Evolutionary conservation across 208 protist genomes (phyloP), one percentile per base, ranked within the genome.

Genomic region (Leishmania arabica): DNA sequence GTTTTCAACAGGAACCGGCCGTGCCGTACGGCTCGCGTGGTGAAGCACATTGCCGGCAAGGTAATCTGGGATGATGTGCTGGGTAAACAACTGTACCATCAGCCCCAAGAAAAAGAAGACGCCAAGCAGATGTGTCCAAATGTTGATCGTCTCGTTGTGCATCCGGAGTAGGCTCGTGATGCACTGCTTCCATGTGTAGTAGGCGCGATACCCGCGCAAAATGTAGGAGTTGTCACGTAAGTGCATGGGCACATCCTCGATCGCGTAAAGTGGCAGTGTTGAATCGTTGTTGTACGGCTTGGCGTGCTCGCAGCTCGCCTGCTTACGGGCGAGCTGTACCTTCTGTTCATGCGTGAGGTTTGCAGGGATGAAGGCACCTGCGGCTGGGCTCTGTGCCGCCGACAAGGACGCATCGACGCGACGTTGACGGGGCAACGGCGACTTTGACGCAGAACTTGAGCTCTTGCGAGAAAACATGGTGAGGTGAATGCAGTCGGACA

Each of bases 91-190:
- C 1, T 85, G 68, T 3, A 88, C 66, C 1, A 88, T 85, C 17
- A 97, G 69, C 21, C 73, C 73, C 31, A 94, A 17, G 81, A 95
- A 97, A 21, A 94, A 31, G 49, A 95, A 13, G 31, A 92, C 93
- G 42, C 92, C 92, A 42, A 90, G 21, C n/a, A 92, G 82, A 84
- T 98, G 95, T 0, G 90, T 92, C 92, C 92, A 97, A 31, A 98
- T 84, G 77, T 98, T 98, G 64, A 96, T 76, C 31, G 93, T 93
- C 77, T 98, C 95, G 84, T 98, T 98, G 86, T 98, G 95, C 84
- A 93, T 81, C 27, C 84, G 77, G 69, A 95, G 86, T 2, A 97
- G 69, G 54, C 94, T 97, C 7, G 80, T 76, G 27, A 97, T n/a
- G 56, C 87, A 91, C 85, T 86, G 83, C 27, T 34, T 37, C 0